Conservation (phyloP, 2,329 filamentous ascomycete genomes). For the Monilinia vaccinii-corymbosi region DNA sequence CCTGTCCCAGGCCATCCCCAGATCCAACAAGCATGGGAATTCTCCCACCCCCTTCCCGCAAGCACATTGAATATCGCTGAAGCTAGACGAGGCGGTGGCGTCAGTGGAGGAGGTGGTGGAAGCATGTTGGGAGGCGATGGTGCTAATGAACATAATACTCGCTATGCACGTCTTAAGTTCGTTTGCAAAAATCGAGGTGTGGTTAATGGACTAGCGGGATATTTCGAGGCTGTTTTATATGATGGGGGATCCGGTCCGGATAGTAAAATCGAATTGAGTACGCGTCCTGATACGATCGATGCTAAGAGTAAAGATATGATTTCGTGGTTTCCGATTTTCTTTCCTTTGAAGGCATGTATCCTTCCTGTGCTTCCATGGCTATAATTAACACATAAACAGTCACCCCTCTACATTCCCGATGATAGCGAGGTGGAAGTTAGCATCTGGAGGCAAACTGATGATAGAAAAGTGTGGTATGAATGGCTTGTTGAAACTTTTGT, state of each 20-base stretch:
- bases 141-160: constrained; percentile 82
- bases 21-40: constrained; percentile 76
- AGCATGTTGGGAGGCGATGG: constrained; percentile 69
- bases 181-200: constrained; percentile 70
- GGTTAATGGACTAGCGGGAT: constrained; percentile 84
- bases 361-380: not conserved
- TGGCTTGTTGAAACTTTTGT: constrained; percentile 87
- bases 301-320: constrained; percentile 96
- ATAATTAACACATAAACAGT: constrained; percentile 40
- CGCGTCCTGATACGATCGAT: constrained; percentile 84
- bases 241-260: constrained; percentile 37
- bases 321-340: constrained; percentile 98
- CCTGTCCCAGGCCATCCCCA: constrained; percentile 45
- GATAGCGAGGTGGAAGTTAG: constrained; percentile 78
- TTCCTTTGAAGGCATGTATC: constrained; percentile 73
- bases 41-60: constrained; percentile 62
- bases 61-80: constrained; percentile 46
- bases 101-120: constrained; percentile 58
- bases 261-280: constrained; percentile 75
- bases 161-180: constrained; percentile 72
- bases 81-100: constrained; percentile 52
- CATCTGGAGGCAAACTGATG: constrained; percentile 95
- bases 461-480: constrained; percentile 96
- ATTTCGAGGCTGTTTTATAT: constrained; percentile 96
- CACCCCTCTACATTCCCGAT: constrained; percentile 76